phyloP scores from a whole-genome alignment of 2,329 filamentous ascomycete genomes.

The Allantophomopsis lycopodina region DNA sequence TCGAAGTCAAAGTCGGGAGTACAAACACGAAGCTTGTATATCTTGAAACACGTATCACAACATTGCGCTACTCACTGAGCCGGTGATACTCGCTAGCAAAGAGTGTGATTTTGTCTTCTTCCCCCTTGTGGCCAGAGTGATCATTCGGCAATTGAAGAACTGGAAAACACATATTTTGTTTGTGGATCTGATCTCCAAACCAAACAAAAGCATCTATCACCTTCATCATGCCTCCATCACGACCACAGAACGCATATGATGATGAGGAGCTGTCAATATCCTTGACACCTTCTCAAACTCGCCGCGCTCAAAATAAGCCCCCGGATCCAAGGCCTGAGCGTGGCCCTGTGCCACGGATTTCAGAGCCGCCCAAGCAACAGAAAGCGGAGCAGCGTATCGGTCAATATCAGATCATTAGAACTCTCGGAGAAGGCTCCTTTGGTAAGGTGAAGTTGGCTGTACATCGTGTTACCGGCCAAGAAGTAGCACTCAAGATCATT shows the following conservation, averaged over 20 bases:
- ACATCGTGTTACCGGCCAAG: constrained; percentile 82
- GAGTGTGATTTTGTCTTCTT: too few relatives aligned
- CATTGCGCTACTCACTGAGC: too few relatives aligned
- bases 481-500: constrained; percentile 97
- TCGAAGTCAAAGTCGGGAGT: too few relatives aligned
- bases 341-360: constrained; percentile 7
- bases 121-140: too few relatives aligned
- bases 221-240: too few relatives aligned
- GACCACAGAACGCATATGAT: constrained; percentile 36
- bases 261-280: constrained; percentile 77
- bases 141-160: too few relatives aligned
- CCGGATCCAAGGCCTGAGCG: constrained; percentile 15
- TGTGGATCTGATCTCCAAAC: too few relatives aligned
- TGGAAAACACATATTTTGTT: too few relatives aligned
- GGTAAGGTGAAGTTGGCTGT: constrained; percentile 97
- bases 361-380: constrained; percentile 12
- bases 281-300: constrained; percentile 49
- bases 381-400: constrained; percentile 72
- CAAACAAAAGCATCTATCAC: too few relatives aligned
- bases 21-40: too few relatives aligned
- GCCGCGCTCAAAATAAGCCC: constrained; percentile 28
- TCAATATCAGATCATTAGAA: constrained; percentile 81
- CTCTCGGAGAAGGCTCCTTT: constrained; percentile 91
- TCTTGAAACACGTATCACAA: too few relatives aligned
- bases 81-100: too few relatives aligned